Evolutionary conservation across 768 basidiomycete genomes (phyloP), one percentile per base, ranked within the genome.

Genomic region (Pholiota microspora): DNA sequence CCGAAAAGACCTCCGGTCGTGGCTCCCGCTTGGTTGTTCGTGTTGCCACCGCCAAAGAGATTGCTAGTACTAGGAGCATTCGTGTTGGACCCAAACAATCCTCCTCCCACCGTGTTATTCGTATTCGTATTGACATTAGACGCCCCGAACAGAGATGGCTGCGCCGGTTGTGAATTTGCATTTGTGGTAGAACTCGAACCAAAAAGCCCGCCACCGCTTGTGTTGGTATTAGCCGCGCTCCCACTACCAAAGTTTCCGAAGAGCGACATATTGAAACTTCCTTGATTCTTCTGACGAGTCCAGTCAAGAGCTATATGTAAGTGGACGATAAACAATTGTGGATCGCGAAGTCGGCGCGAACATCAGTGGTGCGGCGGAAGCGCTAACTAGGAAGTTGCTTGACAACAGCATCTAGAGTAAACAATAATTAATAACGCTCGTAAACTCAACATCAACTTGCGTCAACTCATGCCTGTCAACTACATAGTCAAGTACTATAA

Each of bases 181-280:
- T 34, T 55, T 8, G 59, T 45, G 50, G 38, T 50, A n/a, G n/a
- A n/a, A 12, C 58, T 61, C 2, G 55, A 40, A 12, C 65, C 65
- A 64, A 68, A 69, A 32, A 67, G 42, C 31, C 55, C 55, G 18
- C 61, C 59, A 10, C 63, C 64, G 28, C 55, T 54, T 55, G 54
- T 56, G 47, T 61, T 63, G 21, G 38, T 28, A 12, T 15, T 44
- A 24, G 8, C 28, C 2, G 25, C 31, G n/a, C 24, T 44, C n/a
- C 51, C 27, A 49, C 45, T 25, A 32, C 60, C 64, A 53, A 61
- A 57, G 34, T 57, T 62, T 27, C 64, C 62, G 44, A 68, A 68
- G 29, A 62, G 47, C 28, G 67, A 67, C 69, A 70, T 69, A 31
- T 6, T 31, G 29, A 12, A 31, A 12, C 6, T 31, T 31, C 29